phyloP scores from a whole-genome alignment of 768 basidiomycete species.

The Mycena pura region DNA sequence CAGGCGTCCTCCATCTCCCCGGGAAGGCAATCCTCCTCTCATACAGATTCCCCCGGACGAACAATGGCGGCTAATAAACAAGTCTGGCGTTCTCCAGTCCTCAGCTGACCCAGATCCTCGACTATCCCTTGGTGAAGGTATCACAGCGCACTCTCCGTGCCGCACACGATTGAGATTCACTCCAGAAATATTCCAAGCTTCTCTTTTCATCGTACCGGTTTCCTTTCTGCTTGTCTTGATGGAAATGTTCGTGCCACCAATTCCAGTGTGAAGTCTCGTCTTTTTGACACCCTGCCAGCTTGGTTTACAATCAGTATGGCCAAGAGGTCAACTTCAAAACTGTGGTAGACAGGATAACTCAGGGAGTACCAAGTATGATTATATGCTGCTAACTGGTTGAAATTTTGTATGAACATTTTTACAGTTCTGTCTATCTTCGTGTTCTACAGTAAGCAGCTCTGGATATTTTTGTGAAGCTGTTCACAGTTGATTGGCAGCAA shows the following conservation, averaged over 20 bases:
- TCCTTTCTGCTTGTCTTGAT: slow-evolving; percentile 79
- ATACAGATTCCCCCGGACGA: slow-evolving; percentile 68
- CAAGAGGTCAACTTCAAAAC: slow-evolving; percentile 56
- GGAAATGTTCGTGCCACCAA: slow-evolving; percentile 70
- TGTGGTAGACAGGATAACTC: slow-evolving; percentile 62
- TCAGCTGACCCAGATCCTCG: slow-evolving; percentile 20
- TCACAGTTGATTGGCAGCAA: slow-evolving; percentile 48
- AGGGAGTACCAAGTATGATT: slow-evolving; percentile 76
- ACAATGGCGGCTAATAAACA: slow-evolving; percentile 76
- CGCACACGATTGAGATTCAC: no score
- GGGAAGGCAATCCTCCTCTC: not conserved
- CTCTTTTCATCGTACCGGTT: slow-evolving; percentile 73
- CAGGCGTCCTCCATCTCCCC: no score
- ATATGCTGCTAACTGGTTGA: not conserved
- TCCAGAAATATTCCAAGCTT: slow-evolving; percentile 72
- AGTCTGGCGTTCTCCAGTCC: slow-evolving; percentile 62
- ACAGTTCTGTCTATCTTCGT: slow-evolving; percentile 77
- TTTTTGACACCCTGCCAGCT: slow-evolving; percentile 46
- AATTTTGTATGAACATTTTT: not conserved
- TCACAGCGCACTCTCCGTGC: no score
- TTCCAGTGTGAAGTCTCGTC: not conserved
- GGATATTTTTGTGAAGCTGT: not conserved
- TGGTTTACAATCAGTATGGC: slow-evolving; percentile 82
- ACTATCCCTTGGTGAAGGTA: slow-evolving; percentile 8
- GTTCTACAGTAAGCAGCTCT: slow-evolving; percentile 66